Evolutionary conservation across 495 filamentous ascomycete genomes (phyloP), one percentile per base, ranked within the genome.

Genomic region (Chaetomidium leptoderma): DNA sequence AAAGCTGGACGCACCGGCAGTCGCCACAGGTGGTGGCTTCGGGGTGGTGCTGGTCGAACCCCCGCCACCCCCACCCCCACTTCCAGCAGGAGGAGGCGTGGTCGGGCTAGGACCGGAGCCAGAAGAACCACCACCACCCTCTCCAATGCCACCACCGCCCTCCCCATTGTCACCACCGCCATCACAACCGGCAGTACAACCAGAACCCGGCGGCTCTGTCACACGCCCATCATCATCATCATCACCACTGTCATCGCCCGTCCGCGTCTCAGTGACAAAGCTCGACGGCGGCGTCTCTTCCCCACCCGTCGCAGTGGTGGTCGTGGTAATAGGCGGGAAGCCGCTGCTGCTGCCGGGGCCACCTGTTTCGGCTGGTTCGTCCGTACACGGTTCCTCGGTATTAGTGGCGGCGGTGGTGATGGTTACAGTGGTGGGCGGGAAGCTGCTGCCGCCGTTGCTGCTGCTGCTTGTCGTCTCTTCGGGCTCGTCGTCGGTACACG

Each of bases 221-320:
- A 6, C n/a, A 5, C 14, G n/a, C 24, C 6, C 42, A 8, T n/a
- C 24, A 2, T 45, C 43, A n/a, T n/a, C 24, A 29, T 23, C 30
- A 35, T 35, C 46, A 35, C 29, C 16, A 8, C 19, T n/a, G 27
- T 47, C 16, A 29, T 42, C 36, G 1, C 30, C 50, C 14, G 50
- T 53, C 32, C 36, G 24, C 13, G 50, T 53, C 24, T 53, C 36
- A 2, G 50, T 53, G 6, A 53, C 50, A 42, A 53, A 42, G 4
- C 30, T 4, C 11, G 29, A 35, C 30, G 32, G 21, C 9, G 30
- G 21, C 9, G 30, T 13, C 32, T 14, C 47, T 32, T 32, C 47
- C 30, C 1, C 9, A 42, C 17, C 23, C 19, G 45, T 48, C 27
- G 16, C 7, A n/a, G n/a, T n/a, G n/a, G n/a, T n/a, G n/a, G n/a